Evolutionary conservation across 805 yeast genomes (phyloP), one percentile per base, ranked within the genome.

Genomic region (Pichia nanzhaoensis): DNA sequence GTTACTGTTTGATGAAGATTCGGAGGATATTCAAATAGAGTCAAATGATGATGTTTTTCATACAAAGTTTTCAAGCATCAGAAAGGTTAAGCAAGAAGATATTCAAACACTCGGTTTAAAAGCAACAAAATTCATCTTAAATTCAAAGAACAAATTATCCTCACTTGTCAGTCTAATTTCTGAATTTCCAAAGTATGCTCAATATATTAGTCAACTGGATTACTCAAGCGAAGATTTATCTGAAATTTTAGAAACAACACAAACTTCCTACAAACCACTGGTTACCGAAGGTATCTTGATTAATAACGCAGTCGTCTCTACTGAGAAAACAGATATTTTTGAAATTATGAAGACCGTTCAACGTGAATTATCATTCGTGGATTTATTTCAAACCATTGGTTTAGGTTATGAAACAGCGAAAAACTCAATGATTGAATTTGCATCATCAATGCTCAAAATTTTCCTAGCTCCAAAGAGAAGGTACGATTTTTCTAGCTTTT

Each of bases 241-340:
- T 2, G 24, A 43, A 16, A 30, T 46, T 18, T 34, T 39, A 13
- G 7, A 38, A 7, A 16, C 45, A 1, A 21, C 48, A 3, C 18
- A 45, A 12, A 28, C 39, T 13, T 48, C 52, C 16, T 28, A 21
- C 10, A 40, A 39, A 22, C 27, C 46, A 2, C 48, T 52, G 3
- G 37, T 60, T 21, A 56, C 56, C 1, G 56, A 66, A 28, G 84
- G 84, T 1, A 47, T 90, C 2, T 83, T 77, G 50, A 54, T 88
- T 17, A 87, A 89, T 60, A 95, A 95, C 1, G 75, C 82, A 0
- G 69, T 80, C 1, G 59, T 81, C 1, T 64, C 75, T n/a, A 67
- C 67, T 1, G 55, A 68, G 0, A 70, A 72, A 33, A 64, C 69
- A 5, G 74, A 74, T 46, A 47, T 72, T 4, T 69, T 71, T 45